Base-by-base conservation (phyloP, 306 rosid species). In the Malus domestica region DNA sequence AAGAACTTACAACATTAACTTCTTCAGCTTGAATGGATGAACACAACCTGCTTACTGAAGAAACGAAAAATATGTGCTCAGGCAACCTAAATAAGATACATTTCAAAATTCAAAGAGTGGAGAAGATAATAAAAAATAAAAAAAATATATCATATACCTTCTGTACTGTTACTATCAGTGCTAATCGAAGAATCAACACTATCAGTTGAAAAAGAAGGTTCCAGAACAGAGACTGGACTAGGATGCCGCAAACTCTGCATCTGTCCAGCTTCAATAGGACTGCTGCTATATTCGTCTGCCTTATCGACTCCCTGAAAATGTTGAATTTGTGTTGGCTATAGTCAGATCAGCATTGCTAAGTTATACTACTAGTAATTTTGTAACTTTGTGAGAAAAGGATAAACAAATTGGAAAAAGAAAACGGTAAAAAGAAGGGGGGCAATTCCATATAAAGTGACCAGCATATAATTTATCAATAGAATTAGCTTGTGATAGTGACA, bases 181-280 rank as follows among this genome's bases (percentile, higher is more conserved):
- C 86, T 80, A 51, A 80, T 64, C 67, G 92, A 87, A 70, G 98
- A 95, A 60, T 84, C 93, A 49, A 82, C 84, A 83, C 96, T 92
- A 76, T 95, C 98, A 75, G 82, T 76, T 61, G 97, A 95, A 82
- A 90, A 88, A 32, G 93, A 84, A 73, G 89, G 91, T 84, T 90
- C 96, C 23, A 95, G 86, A 87, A 95, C 83, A 25, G 98, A 95
- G 67, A 89, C 82, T 44, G 98, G 97, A 87, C 98, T 92, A 58
- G 93, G 93, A 73, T 90, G 88, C 57, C 96, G 84, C 71, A 83
- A 58, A 77, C 75, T 84, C 58, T 29, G 72, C 35, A 75, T 74
- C 44, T 67, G 79, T 45, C 77, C 89, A 65, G 81, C 68, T 46
- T 86, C 90, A 61, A 71, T 52, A 38, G 42, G 81, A 75, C 67